Base-by-base conservation (phyloP, 306 rosid species). In the Prunus mongolica region DNA sequence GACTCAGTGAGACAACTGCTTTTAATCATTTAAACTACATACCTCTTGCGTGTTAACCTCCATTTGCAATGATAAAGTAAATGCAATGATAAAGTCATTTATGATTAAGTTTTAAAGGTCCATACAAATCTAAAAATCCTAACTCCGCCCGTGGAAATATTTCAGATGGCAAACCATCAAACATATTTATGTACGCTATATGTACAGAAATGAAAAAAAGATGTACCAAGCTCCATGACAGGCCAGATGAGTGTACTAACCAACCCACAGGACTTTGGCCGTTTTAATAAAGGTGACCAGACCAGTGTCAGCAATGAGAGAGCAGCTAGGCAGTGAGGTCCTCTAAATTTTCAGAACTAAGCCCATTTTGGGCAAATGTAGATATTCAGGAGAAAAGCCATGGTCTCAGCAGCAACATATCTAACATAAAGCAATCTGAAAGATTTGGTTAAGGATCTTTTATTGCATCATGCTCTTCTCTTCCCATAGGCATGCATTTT, bases 1-100 rank as follows among this genome's bases (percentile, higher is more conserved):
- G 8, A 34, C 2, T 6, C 8, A 0, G 8, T 34, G 41, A 0
- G 2, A 6, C 6, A 34, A 34, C 2, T 34, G 2, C 0, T 34
- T 2, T 34, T 34, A 34, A 34, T 34, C 41, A 34, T 8, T 6
- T 34, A 34, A 34, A 34, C 2, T 34, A 34, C 41, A 34, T 6
- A 8, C 0, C 2, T 2, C 0, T 38, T 38, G 44, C 44, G 0
- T 38, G 9, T 38, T 38, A 1, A 2, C 0, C 44, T 6, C 0
- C 9, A 38, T 38, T 38, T 38, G 7, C 44, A 38, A 38, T 38
- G 9, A 38, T 38, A 38, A 34, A 34, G 8, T 34, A 24, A 24
- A 24, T 38, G 7, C 44, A 38, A 38, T 38, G 9, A 38, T 38
- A 38, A 34, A 34, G 8, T 34, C 41, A 34, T 34, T 34, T 34